A percentile compares a stretch with the other conserved stretches of the same genome.
These are phyloP conservation scores for Nigrospora oryzae DNA, from an alignment of 2,329 filamentous ascomycete species.

Conservation along the genomic window DNA sequence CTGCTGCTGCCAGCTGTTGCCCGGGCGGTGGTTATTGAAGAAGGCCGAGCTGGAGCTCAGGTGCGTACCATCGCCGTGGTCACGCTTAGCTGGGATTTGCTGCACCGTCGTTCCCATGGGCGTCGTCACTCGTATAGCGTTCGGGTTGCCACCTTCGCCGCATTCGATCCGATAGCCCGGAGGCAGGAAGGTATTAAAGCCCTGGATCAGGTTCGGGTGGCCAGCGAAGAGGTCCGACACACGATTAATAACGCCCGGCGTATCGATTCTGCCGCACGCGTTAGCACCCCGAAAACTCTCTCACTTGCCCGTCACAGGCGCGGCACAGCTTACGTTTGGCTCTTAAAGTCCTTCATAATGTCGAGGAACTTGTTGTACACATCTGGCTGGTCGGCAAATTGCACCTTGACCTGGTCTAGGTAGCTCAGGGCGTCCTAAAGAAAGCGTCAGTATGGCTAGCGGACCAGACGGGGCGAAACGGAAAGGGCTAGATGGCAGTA, in stretches of 20 bases:
- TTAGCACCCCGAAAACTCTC: slow-evolving; percentile 14
- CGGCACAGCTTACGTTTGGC: slow-evolving; percentile 62
- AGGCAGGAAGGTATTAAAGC: slow-evolving; percentile 95
- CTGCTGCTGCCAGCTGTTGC: slow-evolving; percentile 43
- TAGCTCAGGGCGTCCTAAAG: slow-evolving; percentile 73
- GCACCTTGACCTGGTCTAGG: slow-evolving; percentile 95
- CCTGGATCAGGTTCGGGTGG: slow-evolving; percentile 90
- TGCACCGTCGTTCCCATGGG: slow-evolving; percentile 96
- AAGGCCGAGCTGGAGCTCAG: slow-evolving; percentile 31
- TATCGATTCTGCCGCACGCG: slow-evolving; percentile 63
- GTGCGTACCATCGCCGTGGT: slow-evolving; percentile 31
- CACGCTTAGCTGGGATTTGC: slow-evolving; percentile 57
- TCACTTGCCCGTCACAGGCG: background rate
- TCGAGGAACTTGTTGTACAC: slow-evolving; percentile 96
- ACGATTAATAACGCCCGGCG: slow-evolving; percentile 91
- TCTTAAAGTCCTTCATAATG: slow-evolving; percentile 99
- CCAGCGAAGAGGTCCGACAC: slow-evolving; percentile 94
- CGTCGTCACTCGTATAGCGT: slow-evolving; percentile 92
- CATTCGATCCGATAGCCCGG: slow-evolving; percentile 96
- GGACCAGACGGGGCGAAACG: background rate
- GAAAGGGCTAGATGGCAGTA: too few species aligned
- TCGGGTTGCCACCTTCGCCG: slow-evolving; percentile 85
- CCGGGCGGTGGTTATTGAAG: slow-evolving; percentile 33
- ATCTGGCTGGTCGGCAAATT: slow-evolving; percentile 93
- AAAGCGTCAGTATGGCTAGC: slow-evolving; percentile 14